Percentiles rank a stretch among this genome's conserved stretches.
Conservation (phyloP, 31 red algal genomes). For the Odonthalia washingtoniensis region DNA sequence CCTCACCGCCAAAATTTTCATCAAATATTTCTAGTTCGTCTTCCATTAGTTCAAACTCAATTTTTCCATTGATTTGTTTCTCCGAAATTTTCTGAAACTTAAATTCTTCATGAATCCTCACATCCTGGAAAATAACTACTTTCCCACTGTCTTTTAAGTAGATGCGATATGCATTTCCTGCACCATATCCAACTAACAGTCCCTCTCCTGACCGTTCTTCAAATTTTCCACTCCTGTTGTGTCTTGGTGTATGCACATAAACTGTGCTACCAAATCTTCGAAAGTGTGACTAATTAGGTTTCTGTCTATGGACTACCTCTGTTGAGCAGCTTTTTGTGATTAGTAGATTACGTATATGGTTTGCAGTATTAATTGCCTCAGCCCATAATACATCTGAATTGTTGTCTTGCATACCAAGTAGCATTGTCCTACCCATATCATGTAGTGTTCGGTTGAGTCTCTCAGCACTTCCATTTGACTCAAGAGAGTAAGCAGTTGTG, state of each 20-base stretch:
- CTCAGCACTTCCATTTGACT: conserved; percentile 50
- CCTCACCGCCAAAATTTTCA: too few relatives aligned
- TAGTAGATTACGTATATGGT: not conserved
- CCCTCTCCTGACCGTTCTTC: not conserved
- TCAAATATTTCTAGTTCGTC: not conserved
- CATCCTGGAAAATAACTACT: not conserved
- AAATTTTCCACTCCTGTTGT: conserved; percentile 13
- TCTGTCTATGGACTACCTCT: conserved; percentile 14
- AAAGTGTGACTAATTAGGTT: not conserved
- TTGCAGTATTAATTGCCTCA: conserved; percentile 39
- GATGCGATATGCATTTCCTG: conserved; percentile 27
- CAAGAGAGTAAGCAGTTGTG: conserved; percentile 15
- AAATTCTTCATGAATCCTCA: not conserved
- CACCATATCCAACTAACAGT: conserved; percentile 23
- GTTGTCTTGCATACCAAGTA: not conserved
- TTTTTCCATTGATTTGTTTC: not conserved
- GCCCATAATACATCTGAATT: not conserved
- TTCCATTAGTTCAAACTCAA: not conserved
- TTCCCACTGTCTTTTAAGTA: not conserved
- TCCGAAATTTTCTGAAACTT: not conserved
- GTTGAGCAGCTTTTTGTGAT: not conserved
- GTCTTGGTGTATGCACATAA: not conserved
- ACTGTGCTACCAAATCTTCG: conserved; percentile 6
- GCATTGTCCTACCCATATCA: conserved; percentile 16
- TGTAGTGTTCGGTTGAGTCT: conserved; percentile 32